phyloP scores from a whole-genome alignment of 768 basidiomycete genomes.

The Podaxis pistillaris region DNA sequence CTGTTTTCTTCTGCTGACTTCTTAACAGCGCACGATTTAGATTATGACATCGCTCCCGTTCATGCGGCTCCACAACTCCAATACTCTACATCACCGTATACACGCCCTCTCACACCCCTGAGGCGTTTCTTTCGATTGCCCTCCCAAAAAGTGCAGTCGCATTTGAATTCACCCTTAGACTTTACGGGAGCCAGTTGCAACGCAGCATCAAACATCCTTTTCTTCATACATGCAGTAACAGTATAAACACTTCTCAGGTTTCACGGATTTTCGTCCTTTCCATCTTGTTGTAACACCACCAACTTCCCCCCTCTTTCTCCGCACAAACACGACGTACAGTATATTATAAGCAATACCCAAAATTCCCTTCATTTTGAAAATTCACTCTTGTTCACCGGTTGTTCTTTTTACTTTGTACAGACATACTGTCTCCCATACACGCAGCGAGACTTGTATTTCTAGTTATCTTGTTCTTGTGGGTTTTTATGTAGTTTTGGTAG shows the following conservation, averaged over 20 bases:
- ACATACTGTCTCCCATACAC: conserved; percentile 20
- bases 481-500: not conserved
- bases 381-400: not conserved
- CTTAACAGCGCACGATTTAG: conserved; percentile 56
- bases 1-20: conserved; percentile 11
- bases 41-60: not conserved
- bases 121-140: not conserved
- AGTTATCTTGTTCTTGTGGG: not conserved
- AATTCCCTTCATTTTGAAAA: conserved; percentile 3
- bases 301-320: conserved; percentile 9
- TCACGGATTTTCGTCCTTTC: not conserved
- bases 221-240: not conserved
- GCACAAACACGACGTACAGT: conserved; percentile 12
- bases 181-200: not conserved
- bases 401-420: conserved; percentile 6
- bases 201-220: not conserved
- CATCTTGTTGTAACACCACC: conserved; percentile 15
- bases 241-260: not conserved
- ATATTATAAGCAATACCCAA: not conserved
- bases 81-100: too few species aligned
- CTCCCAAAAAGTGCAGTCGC: not conserved
- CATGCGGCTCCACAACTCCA: not conserved
- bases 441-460: conserved; percentile 19
- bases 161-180: not conserved
- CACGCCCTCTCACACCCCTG: not conserved